phyloP scores from a whole-genome alignment of 2,329 filamentous ascomycete genomes.

The Pseudopithomyces chartarum region DNA sequence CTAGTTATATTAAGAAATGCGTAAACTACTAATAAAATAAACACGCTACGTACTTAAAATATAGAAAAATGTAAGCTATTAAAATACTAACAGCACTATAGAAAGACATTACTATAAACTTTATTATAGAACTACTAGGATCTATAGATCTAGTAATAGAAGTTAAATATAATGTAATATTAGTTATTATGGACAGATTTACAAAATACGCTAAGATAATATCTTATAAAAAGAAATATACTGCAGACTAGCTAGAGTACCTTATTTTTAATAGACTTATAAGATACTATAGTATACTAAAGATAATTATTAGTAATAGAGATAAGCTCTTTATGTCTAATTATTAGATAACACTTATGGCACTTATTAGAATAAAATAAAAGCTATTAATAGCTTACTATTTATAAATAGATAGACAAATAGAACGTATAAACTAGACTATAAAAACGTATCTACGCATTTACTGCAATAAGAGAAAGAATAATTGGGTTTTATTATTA shows the following conservation, averaged over 20 bases:
- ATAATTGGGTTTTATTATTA: constrained; percentile 5
- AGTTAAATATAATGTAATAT: not conserved
- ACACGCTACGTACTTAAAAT: not conserved
- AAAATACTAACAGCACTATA: not conserved
- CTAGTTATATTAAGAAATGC: not conserved
- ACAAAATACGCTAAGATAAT: not conserved
- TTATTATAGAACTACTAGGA: not conserved
- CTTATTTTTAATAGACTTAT: not conserved
- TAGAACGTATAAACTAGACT: not conserved
- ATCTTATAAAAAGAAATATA: not conserved
- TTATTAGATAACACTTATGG: not conserved
- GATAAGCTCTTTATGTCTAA: not conserved
- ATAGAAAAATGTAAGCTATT: not conserved
- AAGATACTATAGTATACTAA: not conserved
- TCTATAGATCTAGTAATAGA: not conserved
- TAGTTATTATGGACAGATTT: not conserved
- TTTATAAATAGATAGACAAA: constrained; percentile 6
- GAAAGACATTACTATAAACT: not conserved
- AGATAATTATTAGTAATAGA: not conserved
- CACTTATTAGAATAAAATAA: constrained; percentile 1
- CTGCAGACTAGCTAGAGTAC: too few species aligned
- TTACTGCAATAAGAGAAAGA: not conserved
- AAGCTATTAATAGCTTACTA: not conserved
- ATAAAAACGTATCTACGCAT: constrained; percentile 1
- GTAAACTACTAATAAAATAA: not conserved